These are phyloP conservation scores for Sporisorium reilianum DNA, from an alignment of 1,284 basidiomycete species.

Conservation along the genomic window DNA sequence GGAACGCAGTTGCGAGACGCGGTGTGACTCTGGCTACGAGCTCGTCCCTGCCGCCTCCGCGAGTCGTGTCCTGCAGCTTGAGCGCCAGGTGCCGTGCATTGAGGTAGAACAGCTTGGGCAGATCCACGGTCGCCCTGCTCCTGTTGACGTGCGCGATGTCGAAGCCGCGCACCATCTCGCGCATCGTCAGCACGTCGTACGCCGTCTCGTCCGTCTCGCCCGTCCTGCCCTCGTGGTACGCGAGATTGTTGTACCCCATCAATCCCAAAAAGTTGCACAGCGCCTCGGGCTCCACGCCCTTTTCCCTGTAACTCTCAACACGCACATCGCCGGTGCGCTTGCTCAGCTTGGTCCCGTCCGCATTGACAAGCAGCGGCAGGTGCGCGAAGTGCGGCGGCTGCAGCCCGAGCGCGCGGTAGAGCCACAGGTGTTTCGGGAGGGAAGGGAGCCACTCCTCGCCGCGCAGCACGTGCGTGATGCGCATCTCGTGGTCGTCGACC, in stretches of 20 bases:
- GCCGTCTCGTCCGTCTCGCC: constrained; percentile 21
- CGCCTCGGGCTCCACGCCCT: constrained; percentile 89
- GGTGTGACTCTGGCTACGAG: constrained; percentile 21
- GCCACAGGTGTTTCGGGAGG: constrained; percentile 88
- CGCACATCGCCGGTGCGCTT: constrained; percentile 91
- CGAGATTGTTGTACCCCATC: constrained; percentile 81
- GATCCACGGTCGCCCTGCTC: constrained; percentile 56
- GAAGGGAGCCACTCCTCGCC: constrained; percentile 99
- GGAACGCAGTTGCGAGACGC: constrained; percentile 16
- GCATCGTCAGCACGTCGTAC: constrained; percentile 58
- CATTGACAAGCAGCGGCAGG: constrained; percentile 88
- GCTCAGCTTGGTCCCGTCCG: constrained; percentile 92
- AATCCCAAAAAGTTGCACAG: constrained; percentile 92
- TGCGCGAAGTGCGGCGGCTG: constrained; percentile 86
- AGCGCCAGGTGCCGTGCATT: constrained; percentile 56
- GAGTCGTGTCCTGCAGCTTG: constrained; percentile 45
- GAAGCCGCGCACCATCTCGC: constrained; percentile 54
- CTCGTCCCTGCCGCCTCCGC: constrained; percentile 24
- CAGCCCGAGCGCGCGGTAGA: constrained; percentile 84
- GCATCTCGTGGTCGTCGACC: constrained; percentile 95
- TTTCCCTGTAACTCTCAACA: constrained; percentile 85
- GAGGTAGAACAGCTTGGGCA: constrained; percentile 61
- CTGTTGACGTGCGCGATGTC: constrained; percentile 59
- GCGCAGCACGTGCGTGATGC: constrained; percentile 91
- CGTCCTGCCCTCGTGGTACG: constrained; percentile 18